phyloP scores from a whole-genome alignment of 2,329 filamentous ascomycete genomes.

The Penicillium sp. region DNA sequence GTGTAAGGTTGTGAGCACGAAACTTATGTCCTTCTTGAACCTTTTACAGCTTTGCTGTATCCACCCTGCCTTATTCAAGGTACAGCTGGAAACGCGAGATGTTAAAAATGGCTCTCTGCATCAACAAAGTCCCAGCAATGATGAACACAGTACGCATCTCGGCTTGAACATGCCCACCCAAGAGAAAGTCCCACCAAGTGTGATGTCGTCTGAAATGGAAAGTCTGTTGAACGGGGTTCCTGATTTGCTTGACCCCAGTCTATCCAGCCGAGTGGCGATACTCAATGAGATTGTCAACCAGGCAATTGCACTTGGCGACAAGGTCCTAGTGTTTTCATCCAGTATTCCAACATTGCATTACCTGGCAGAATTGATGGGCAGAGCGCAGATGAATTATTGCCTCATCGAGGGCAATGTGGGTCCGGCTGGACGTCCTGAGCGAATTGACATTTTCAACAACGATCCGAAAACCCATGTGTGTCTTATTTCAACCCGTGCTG shows the following conservation, averaged over 20 bases:
- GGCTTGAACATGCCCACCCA: slow-evolving; percentile 3
- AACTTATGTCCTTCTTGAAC: slow-evolving; percentile 56
- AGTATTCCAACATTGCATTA: slow-evolving; percentile 69
- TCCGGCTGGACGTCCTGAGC: slow-evolving; percentile 58
- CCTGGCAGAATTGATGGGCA: slow-evolving; percentile 58
- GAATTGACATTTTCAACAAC: slow-evolving; percentile 69
- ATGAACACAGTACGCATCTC: no score
- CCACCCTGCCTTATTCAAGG: slow-evolving; percentile 56
- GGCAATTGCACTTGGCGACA: slow-evolving; percentile 63
- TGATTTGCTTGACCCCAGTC: slow-evolving; percentile 44
- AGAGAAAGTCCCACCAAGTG: background rate
- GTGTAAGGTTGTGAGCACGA: no score
- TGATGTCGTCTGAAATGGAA: slow-evolving; percentile 32
- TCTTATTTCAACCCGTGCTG: slow-evolving; percentile 79
- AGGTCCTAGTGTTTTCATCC: slow-evolving; percentile 78
- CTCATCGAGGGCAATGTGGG: slow-evolving; percentile 69
- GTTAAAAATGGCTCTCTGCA: no score
- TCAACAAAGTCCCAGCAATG: background rate
- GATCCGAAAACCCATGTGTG: slow-evolving; percentile 58
- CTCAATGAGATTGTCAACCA: slow-evolving; percentile 69
- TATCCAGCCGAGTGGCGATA: slow-evolving; percentile 69
- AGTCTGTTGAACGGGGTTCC: slow-evolving; percentile 32
- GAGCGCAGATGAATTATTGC: slow-evolving; percentile 49
- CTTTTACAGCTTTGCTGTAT: slow-evolving; percentile 57
- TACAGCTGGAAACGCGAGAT: slow-evolving; percentile 44